Base-by-base conservation (phyloP, 176 grass and related monocot genomes). In the Alopecurus myosuroides region DNA sequence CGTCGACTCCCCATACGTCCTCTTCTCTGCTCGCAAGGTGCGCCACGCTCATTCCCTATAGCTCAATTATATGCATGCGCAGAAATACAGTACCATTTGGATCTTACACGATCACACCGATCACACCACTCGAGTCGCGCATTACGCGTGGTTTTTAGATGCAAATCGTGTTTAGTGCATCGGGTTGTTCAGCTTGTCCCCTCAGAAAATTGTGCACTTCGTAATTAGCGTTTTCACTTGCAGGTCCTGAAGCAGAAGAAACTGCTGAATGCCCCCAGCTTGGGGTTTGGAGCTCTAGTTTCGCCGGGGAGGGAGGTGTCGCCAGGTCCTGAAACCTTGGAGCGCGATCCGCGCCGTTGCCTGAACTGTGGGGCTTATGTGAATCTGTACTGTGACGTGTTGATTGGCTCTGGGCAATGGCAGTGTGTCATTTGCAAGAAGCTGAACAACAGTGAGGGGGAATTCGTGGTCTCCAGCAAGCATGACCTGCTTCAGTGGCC, bases 21-120 rank as follows among this genome's bases (percentile, higher is more conserved):
- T 85, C 57, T 99, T 99, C 88, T 99, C 97, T 65, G 97, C 97
- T 9, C 92, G 92, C 80, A 99, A 96, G 97, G 97, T 96, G 85
- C 35, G 48, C 33, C 12, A 74, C 50, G 26, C 46, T 70, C 23
- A 41, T 77, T 23, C 60, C 30, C 10, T 63, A 20, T 14, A 51
- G 36, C 71, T 77, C 71, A 50, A 52, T 55, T 75, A 57, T 75
- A 57, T 19, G 29, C 29, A 39, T 11, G 5, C 51, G 31, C 71
- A 13, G 70, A 35, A 33, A 19, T 55, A 29, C 26, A 50, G 19
- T 57, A 50, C 62, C 37, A 73, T 83, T 78, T 82, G n/a, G 45
- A 70, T 80, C 67, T 68, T 45, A 14, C 45, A 60, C 15, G 26
- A 66, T 71, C 48, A 61, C 74, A 46, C n/a, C 48, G n/a, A n/a